These are phyloP conservation scores for Pythium sp. DNA, from an alignment of 352 stramenopile genomes.

Conservation along the genomic window DNA sequence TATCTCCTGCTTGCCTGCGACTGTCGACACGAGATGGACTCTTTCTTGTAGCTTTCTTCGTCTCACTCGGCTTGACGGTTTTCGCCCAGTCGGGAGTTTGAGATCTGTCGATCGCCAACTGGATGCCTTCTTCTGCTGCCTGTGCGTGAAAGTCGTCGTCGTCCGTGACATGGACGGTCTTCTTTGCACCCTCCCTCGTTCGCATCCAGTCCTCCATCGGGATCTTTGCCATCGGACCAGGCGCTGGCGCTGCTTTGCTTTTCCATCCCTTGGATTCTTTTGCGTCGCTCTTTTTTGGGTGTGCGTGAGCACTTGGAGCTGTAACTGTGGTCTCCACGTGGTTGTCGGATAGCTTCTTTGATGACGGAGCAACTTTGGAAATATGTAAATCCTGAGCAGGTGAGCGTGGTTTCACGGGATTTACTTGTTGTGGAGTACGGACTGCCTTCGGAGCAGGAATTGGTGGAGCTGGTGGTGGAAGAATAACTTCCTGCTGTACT, in stretches of 20 bases:
- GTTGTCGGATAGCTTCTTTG: neutral
- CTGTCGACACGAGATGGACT: slow-evolving; percentile 16
- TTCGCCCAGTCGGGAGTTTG: slow-evolving; percentile 62
- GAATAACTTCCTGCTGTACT: slow-evolving; percentile 16
- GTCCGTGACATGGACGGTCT: slow-evolving; percentile 31
- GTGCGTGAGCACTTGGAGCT: neutral
- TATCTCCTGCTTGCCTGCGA: slow-evolving; percentile 12
- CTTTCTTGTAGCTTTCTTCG: slow-evolving; percentile 9
- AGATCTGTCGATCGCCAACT: slow-evolving; percentile 43
- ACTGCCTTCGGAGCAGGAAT: slow-evolving; percentile 11
- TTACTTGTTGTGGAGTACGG: neutral
- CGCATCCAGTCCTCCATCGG: slow-evolving; percentile 77
- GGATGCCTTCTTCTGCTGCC: neutral
- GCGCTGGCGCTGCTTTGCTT: slow-evolving; percentile 36
- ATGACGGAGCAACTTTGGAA: neutral
- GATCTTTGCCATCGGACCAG: slow-evolving; percentile 49
- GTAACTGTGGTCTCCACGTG: neutral
- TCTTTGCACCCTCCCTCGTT: slow-evolving; percentile 54
- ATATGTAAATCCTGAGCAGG: neutral
- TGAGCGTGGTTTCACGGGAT: neutral
- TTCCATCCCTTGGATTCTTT: slow-evolving; percentile 43
- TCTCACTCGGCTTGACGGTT: slow-evolving; percentile 27
- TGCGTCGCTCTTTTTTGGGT: slow-evolving; percentile 12
- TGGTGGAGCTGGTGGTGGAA: slow-evolving; percentile 30
- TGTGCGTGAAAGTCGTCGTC: neutral